Conservation (phyloP, 495 filamentous ascomycete genomes). For the Lasiosphaeria miniovina region DNA sequence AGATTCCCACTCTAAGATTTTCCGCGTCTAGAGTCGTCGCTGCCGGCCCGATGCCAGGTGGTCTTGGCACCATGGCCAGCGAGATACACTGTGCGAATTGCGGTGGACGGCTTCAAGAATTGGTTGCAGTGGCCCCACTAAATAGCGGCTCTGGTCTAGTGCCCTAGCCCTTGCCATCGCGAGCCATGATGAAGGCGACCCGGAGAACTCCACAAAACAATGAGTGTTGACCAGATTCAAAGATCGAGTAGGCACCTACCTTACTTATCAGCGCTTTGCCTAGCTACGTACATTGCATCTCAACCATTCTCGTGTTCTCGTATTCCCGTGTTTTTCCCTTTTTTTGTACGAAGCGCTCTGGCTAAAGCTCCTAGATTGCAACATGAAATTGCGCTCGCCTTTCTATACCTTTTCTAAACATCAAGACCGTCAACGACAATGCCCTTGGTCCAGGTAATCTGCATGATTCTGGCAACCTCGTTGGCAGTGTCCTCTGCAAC, state of each 20-base stretch:
- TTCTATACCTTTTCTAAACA: conserved; percentile 47
- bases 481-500: conserved; percentile 64
- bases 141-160: background rate
- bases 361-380: background rate
- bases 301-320: background rate
- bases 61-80: background rate
- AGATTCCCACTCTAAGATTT: background rate
- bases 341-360: background rate
- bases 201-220: too few species aligned
- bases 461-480: conserved; percentile 65
- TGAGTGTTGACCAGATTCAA: too few species aligned
- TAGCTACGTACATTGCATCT: too few species aligned
- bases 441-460: conserved; percentile 70
- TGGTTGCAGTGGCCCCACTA: too few species aligned
- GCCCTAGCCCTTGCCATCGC: too few species aligned
- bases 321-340: background rate
- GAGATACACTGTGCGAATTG: background rate
- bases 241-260: too few species aligned
- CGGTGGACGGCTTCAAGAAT: too few species aligned
- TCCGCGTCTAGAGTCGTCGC: background rate
- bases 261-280: too few species aligned
- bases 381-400: conserved; percentile 9
- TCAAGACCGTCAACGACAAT: conserved; percentile 69
- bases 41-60: conserved; percentile 8
- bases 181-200: too few species aligned